Base-by-base conservation (phyloP, 768 basidiomycete genomes). In the Russula virescens region DNA sequence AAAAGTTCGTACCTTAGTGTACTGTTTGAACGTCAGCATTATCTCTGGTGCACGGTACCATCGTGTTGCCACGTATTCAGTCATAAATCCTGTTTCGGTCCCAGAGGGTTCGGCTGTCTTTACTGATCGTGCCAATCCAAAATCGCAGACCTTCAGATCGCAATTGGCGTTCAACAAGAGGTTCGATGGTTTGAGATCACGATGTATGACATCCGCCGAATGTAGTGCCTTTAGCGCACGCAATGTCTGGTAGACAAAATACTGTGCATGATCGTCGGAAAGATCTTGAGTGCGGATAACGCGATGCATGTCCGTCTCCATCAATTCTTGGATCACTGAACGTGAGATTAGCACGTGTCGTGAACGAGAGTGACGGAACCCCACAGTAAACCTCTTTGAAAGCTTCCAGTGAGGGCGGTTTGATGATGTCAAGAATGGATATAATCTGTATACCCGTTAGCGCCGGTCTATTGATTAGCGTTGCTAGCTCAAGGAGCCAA, bases 31-130 rank as follows among this genome's bases (percentile, higher is more conserved):
- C 11, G 94, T 97, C 55, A 99, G 81, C 97, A 99, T 99, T 77
- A 99, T 95, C 74, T 99, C 97, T 0, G 97, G 97, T 0, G 97
- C 97, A 42, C 97, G 86, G 72, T 98, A 99, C 97, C 97, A 99
- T 68, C 97, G 81, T 26, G 97, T 98, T 2, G 97, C 96, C 53
- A 99, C 97, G 71, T 95, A 96, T 85, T 94, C 91, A 1, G 93
- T 96, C 93, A 95, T 94, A 77, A 94, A 94, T 6, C 87, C 87
- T 7, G 82, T 90, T 69, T 91, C 89, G 8, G 88, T 91, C 25
- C 89, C 90, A 16, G 86, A 88, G 0, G 89, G 88, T 72, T 91
- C 89, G 5, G 90, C 89, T 5, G 90, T 91, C 75, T 83, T 89
- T 46, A 91, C 89, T 11, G 88, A 90, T n/a, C 94, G 83, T 1